Evolutionary conservation across 257 asterid species (phyloP), one percentile per base, ranked within the genome.

Genomic region (Mitragyna speciosa): DNA sequence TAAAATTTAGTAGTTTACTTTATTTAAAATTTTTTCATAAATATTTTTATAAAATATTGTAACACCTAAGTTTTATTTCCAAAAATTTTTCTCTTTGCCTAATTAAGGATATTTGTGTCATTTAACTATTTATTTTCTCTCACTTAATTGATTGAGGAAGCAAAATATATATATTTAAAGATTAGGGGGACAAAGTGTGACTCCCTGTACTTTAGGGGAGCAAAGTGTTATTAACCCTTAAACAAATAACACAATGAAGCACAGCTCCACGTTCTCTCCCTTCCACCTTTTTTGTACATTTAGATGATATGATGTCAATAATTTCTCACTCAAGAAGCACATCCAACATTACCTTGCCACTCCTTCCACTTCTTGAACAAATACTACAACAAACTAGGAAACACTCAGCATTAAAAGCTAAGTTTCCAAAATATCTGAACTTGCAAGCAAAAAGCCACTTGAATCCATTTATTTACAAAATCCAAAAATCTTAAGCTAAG

Each of bases 381-480:
- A 67, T 14, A 67, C 47, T 14, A 67, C 47, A 39, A 67, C 47
- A 39, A 67, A 33, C 72, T 17, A 1, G 33, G 26, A 67, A 33
- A 67, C 11, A 33, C 72, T 19, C n/a, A 33, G 72, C 26, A 33
- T 6, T 33, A 73, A 73, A 31, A 28, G 80, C 41, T 16, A 9
- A 64, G 28, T 63, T 7, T n/a, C 72, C 41, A 70, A 43, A 26
- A 59, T 41, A 59, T 49, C 70, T 58, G 48, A 73, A 56, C 30
- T 65, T 59, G 73, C 39, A 56, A 63, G 79, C 58, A 58, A 78
- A 64, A 28, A 70, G 72, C 45, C 48, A 75, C 12, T 67, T 64
- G 26, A 39, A 47, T 82, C 81, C 82, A 78, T 76, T 68, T 90
- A 85, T 84, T 75, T 85, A 89, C 91, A 87, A 61, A 64, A 82